Evolutionary conservation across 768 basidiomycete species (phyloP).

Genomic region (Agrocybe praecox): DNA sequence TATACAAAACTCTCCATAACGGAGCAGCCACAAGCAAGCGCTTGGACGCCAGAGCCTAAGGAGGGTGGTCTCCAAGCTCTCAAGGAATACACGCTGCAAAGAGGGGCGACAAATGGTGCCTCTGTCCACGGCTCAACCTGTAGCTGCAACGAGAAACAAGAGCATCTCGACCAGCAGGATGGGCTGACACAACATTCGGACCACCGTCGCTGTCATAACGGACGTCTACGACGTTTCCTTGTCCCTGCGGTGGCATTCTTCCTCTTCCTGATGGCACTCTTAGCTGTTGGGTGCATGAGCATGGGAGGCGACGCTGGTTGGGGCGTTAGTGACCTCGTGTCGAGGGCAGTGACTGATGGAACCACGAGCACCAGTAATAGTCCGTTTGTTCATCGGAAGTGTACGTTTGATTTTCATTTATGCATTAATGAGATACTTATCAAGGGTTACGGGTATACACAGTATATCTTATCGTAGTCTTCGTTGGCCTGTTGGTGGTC

Average conservation of each 20-base stretch:
- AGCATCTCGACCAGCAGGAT: not conserved
- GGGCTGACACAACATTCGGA: conserved; percentile 2
- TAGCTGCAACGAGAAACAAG: conserved; percentile 2
- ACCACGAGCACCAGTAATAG: conserved; percentile 11
- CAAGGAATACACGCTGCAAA: not conserved
- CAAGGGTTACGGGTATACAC: not conserved
- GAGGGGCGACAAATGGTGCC: not conserved
- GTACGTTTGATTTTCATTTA: conserved; percentile 35
- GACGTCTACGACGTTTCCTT: conserved; percentile 29
- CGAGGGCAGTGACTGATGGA: conserved; percentile 29
- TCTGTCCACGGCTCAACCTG: not conserved
- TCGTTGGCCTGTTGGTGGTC: conserved; percentile 62
- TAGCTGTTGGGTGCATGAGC: conserved; percentile 34
- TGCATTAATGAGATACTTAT: not conserved
- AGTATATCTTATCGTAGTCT: conserved; percentile 69
- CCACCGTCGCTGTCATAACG: conserved; percentile 21
- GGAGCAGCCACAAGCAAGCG: conserved; percentile 11
- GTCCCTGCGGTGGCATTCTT: conserved; percentile 34
- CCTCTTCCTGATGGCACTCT: conserved; percentile 29
- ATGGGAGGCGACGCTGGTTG: conserved; percentile 20
- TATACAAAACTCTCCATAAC: conserved; percentile 12
- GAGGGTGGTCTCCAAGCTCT: not conserved
- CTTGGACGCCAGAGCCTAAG: not conserved
- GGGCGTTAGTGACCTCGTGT: conserved; percentile 26
- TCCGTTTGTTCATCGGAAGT: conserved; percentile 42